A percentile compares a stretch with the other conserved stretches of the same genome.
Conservation (phyloP, 2,329 filamentous ascomycete genomes). For the Arthrobotrys iridis region DNA sequence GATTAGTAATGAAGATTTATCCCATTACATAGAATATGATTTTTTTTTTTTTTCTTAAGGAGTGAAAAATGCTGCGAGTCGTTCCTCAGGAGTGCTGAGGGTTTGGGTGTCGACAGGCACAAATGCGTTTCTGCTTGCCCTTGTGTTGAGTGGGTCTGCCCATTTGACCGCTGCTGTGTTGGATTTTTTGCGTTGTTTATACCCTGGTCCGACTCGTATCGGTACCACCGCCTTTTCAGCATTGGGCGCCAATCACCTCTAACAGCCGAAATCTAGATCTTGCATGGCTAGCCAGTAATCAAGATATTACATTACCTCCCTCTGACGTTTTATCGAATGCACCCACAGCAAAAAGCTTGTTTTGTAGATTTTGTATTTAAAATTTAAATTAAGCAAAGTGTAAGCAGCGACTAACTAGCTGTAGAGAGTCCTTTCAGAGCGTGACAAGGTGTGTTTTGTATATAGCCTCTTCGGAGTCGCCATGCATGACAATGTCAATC, state of each 20-base stretch:
- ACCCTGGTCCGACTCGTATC: neutral
- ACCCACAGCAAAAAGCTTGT: constrained; percentile 33
- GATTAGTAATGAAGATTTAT: neutral
- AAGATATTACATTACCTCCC: constrained; percentile 31
- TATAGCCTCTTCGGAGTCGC: too few relatives aligned
- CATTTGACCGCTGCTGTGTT: constrained; percentile 11
- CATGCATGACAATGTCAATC: too few relatives aligned
- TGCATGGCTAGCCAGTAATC: constrained; percentile 9
- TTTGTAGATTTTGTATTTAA: constrained; percentile 10
- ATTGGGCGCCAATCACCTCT: neutral
- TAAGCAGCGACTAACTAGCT: too few relatives aligned
- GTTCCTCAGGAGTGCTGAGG: neutral
- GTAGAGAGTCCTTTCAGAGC: too few relatives aligned
- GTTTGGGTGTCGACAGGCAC: neutral
- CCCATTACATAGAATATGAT: neutral
- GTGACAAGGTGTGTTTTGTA: too few relatives aligned
- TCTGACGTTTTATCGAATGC: constrained; percentile 12
- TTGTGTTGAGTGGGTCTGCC: constrained; percentile 31
- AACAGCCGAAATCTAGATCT: constrained; percentile 9
- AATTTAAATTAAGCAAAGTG: too few relatives aligned
- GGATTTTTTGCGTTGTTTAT: constrained; percentile 38
- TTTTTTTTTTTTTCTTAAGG: neutral
- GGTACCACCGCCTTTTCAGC: neutral
- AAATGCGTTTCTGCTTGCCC: constrained; percentile 7
- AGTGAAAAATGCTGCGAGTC: neutral